Percentiles rank a stretch among this genome's conserved stretches.
phyloP scores from a whole-genome alignment of 192 early-diverging fungal species.

The Chytriomyces sp. region DNA sequence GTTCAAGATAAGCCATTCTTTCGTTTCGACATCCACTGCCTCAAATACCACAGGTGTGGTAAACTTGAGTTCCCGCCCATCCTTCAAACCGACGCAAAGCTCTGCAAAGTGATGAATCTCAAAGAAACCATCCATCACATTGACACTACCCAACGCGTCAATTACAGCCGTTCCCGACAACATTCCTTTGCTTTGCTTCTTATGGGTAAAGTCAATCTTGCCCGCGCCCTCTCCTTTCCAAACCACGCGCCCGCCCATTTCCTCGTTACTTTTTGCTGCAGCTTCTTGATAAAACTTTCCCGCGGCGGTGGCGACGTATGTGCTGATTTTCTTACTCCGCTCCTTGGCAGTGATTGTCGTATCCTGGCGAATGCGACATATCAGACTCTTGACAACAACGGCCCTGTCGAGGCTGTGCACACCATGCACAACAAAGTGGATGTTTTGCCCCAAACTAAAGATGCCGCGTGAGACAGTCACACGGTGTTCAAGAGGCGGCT shows the following conservation, averaged over 20 bases:
- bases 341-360: neutral
- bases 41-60: conserved; percentile 11
- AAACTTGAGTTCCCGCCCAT: conserved; percentile 10
- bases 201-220: neutral
- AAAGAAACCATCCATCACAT: conserved; percentile 11
- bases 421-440: conserved; percentile 7
- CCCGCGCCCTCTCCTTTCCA: conserved; percentile 11
- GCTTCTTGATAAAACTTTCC: conserved; percentile 12
- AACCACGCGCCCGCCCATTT: neutral
- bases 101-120: conserved; percentile 26
- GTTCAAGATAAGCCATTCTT: conserved; percentile 20
- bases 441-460: conserved; percentile 1
- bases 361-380: conserved; percentile 14
- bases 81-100: conserved; percentile 11
- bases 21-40: conserved; percentile 25
- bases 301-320: conserved; percentile 1
- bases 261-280: neutral
- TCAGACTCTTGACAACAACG: neutral
- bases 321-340: neutral
- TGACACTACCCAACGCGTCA: neutral
- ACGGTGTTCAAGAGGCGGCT: conserved; percentile 4
- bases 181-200: neutral
- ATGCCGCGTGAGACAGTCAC: conserved; percentile 18
- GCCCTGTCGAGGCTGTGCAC: neutral
- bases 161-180: neutral